Evolutionary conservation across 2,329 filamentous ascomycete species (phyloP).

Genomic region (Phialophora tarda): DNA sequence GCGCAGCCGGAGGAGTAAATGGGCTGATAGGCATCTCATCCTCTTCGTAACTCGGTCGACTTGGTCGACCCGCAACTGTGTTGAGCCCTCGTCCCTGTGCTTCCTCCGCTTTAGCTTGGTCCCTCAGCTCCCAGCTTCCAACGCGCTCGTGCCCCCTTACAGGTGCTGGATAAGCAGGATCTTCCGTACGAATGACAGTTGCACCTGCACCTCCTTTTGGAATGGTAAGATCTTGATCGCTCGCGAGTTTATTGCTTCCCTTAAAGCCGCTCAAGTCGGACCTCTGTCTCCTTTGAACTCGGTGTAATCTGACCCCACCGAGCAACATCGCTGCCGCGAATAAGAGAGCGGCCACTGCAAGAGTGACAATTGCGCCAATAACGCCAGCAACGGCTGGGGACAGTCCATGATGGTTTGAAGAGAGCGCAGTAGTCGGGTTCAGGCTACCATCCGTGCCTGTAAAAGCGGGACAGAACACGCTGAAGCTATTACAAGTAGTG

Average conservation of each 20-base stretch:
- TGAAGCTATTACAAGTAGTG: slow-evolving; percentile 51
- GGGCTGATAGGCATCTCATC: slow-evolving; percentile 49
- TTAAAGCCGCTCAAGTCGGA: slow-evolving; percentile 61
- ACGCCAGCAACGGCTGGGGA: slow-evolving; percentile 58
- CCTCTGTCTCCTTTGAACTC: slow-evolving; percentile 44
- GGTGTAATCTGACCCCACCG: slow-evolving; percentile 53
- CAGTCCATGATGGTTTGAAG: slow-evolving; percentile 22
- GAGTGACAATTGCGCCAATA: slow-evolving; percentile 61
- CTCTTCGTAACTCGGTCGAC: slow-evolving; percentile 53
- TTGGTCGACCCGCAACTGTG: slow-evolving; percentile 15
- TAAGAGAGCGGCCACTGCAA: slow-evolving; percentile 53
- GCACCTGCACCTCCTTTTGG: slow-evolving; percentile 50
- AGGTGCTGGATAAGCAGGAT: slow-evolving; percentile 28
- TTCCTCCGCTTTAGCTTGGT: slow-evolving; percentile 33
- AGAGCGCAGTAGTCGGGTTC: slow-evolving; percentile 15
- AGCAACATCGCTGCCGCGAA: slow-evolving; percentile 50
- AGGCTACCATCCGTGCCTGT: slow-evolving; percentile 24
- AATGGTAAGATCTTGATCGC: slow-evolving; percentile 59
- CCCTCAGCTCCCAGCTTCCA: slow-evolving; percentile 63
- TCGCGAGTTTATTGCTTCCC: slow-evolving; percentile 59
- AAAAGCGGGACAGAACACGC: slow-evolving; percentile 59
- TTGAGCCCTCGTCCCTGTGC: slow-evolving; percentile 29
- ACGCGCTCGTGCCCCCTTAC: slow-evolving; percentile 58
- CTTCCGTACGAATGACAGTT: slow-evolving; percentile 42
- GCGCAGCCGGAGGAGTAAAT: slow-evolving; percentile 52